A percentile compares a stretch with the other conserved stretches of the same genome.
These are phyloP conservation scores for Neurospora sp. DNA, from an alignment of 2,329 filamentous ascomycete genomes.

Conservation along the genomic window DNA sequence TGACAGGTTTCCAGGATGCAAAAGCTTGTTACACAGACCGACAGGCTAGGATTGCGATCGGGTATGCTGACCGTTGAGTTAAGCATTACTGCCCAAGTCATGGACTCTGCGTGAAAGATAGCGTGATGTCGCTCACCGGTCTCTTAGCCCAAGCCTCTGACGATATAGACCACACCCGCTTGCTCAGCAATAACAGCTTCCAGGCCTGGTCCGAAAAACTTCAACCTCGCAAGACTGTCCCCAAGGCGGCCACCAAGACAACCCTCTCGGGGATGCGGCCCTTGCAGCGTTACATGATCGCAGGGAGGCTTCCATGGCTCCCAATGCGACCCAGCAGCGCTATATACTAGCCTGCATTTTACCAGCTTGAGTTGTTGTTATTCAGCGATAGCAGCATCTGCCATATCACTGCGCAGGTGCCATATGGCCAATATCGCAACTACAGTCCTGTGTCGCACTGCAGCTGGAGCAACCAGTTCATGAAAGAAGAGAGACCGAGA, in stretches of 20 bases:
- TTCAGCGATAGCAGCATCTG: slow-evolving; percentile 6
- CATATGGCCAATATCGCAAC: slow-evolving; percentile 18
- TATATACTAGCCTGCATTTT: slow-evolving; percentile 16
- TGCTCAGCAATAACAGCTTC: neutral
- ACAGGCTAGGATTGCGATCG: neutral
- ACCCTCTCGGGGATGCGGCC: slow-evolving; percentile 1
- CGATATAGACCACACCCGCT: neutral
- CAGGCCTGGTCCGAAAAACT: neutral
- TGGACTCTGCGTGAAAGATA: neutral
- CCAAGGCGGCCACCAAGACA: neutral
- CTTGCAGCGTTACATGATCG: slow-evolving; percentile 12
- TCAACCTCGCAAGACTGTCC: neutral
- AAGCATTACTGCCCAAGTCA: neutral
- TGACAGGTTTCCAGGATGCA: neutral
- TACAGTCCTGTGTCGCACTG: slow-evolving; percentile 13
- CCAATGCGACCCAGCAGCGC: slow-evolving; percentile 8
- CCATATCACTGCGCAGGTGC: slow-evolving; percentile 8
- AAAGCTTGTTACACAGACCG: neutral
- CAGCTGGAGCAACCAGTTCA: slow-evolving; percentile 12
- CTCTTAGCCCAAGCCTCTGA: neutral
- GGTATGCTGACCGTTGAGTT: neutral
- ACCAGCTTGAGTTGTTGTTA: slow-evolving; percentile 11
- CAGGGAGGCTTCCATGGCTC: slow-evolving; percentile 7
- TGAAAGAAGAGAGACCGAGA: slow-evolving; percentile 15
- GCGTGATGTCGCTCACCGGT: neutral